These are phyloP conservation scores for Scheffersomyces cryptocercus DNA, from an alignment of 1,139 yeast genomes.

Conservation along the genomic window DNA sequence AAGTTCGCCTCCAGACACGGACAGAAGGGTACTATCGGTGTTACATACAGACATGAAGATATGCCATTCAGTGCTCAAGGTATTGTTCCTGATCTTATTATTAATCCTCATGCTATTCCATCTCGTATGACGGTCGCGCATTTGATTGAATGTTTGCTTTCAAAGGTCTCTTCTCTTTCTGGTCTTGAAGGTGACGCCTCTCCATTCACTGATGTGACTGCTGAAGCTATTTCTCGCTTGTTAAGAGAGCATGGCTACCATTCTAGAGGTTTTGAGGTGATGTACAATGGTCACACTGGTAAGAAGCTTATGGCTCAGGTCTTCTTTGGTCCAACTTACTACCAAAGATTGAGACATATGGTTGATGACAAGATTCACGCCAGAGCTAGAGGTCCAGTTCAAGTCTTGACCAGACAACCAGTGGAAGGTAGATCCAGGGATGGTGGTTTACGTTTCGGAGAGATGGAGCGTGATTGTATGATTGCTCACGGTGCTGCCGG, in stretches of 20 bases:
- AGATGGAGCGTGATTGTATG: constrained; percentile 99
- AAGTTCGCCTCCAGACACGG: constrained; percentile 99
- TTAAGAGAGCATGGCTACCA: constrained; percentile 96
- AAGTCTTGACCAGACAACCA: constrained; percentile 96
- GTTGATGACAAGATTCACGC: constrained; percentile 99
- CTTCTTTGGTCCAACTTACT: constrained; percentile 98
- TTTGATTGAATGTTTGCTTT: constrained; percentile 93
- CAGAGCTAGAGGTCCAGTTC: constrained; percentile 99
- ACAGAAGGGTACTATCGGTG: constrained; percentile 99
- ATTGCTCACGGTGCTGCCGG: constrained; percentile 99
- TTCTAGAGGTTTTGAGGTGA: constrained; percentile 96
- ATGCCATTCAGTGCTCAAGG: constrained; percentile 99
- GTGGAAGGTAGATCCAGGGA: constrained; percentile 99
- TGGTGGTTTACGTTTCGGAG: constrained; percentile 99
- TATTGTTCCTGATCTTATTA: constrained; percentile 92
- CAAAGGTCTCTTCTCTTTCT: constrained; percentile 91
- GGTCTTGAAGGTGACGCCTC: constrained; percentile 99
- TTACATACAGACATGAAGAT: constrained; percentile 96
- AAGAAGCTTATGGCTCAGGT: constrained; percentile 96
- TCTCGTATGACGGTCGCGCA: constrained; percentile 99
- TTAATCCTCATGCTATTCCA: constrained; percentile 99
- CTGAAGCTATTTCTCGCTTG: constrained; percentile 89
- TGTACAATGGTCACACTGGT: constrained; percentile 99
- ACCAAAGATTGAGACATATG: constrained; percentile 98
- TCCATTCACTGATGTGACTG: constrained; percentile 97